A percentile compares a stretch with the other conserved stretches of the same genome.
Evolutionary conservation across 2,329 filamentous ascomycete species (phyloP).

Genomic region (Sporothrix schenckii): DNA sequence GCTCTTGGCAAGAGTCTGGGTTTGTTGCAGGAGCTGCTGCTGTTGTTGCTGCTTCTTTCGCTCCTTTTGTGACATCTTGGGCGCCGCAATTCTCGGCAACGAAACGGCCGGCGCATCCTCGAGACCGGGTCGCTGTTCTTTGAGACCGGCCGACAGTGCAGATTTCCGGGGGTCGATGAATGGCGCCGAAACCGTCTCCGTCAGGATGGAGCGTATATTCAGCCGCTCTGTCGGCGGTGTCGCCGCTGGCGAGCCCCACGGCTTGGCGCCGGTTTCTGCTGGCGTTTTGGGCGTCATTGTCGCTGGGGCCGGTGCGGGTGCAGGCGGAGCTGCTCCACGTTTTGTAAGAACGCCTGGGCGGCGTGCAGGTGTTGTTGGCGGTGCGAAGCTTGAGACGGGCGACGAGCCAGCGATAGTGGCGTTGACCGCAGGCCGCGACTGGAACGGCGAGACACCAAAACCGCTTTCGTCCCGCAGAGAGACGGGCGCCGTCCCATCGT

Average conservation of each 20-base stretch:
- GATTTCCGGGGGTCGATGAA: conserved; percentile 46
- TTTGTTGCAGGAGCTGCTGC: conserved; percentile 66
- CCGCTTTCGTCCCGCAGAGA: not conserved
- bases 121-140: conserved; percentile 49
- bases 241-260: conserved; percentile 57
- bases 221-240: conserved; percentile 59
- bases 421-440: not conserved
- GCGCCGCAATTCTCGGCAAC: conserved; percentile 44
- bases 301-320: not conserved
- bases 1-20: conserved; percentile 47
- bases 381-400: not conserved
- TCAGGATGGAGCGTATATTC: conserved; percentile 77
- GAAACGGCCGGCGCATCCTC: conserved; percentile 28
- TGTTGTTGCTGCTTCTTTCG: conserved; percentile 80
- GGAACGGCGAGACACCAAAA: not conserved
- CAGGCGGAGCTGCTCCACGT: not conserved
- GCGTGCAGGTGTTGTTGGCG: conserved; percentile 4
- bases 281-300: conserved; percentile 6
- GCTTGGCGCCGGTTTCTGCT: conserved; percentile 39
- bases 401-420: not conserved
- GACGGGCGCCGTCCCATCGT: not conserved
- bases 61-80: conserved; percentile 87
- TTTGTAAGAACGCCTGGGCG: conserved; percentile 10
- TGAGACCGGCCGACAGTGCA: conserved; percentile 58
- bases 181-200: conserved; percentile 52